Evolutionary conservation across 176 grass and related monocot species (phyloP).

Genomic region (Eleusine coracana): DNA sequence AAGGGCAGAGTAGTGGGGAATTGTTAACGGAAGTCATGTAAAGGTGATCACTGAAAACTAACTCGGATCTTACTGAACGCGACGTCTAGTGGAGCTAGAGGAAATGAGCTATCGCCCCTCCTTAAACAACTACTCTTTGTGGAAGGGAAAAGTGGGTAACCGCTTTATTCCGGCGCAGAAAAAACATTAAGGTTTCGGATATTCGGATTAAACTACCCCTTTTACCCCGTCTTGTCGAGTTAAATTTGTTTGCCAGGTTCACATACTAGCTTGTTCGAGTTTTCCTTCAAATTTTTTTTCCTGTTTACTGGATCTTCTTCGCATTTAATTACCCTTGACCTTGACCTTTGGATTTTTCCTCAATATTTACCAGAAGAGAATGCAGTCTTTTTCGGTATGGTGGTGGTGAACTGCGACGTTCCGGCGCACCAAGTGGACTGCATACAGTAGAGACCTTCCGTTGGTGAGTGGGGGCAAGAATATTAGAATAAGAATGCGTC

Average conservation of each 20-base stretch:
- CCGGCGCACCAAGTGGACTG: not conserved
- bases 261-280: no score
- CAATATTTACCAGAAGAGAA: no score
- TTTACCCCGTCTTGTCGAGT: not conserved
- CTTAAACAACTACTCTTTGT: constrained; percentile 41
- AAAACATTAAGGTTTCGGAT: not conserved
- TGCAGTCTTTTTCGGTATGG: not conserved
- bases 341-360: no score
- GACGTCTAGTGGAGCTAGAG: constrained; percentile 13
- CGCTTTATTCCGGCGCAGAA: not conserved
- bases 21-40: constrained; percentile 54
- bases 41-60: constrained; percentile 64
- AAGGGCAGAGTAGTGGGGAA: constrained; percentile 30
- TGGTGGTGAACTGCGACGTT: not conserved
- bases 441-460: not conserved
- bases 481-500: not conserved
- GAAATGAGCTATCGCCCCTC: not conserved
- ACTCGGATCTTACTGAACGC: constrained; percentile 61
- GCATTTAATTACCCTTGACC: no score
- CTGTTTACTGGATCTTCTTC: not conserved
- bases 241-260: not conserved
- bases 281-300: not conserved
- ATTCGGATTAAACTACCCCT: not conserved
- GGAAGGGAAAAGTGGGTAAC: constrained; percentile 14
- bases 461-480: not conserved